A percentile compares a stretch with the other conserved stretches of the same genome.
These are phyloP conservation scores for Gynochthodes officinalis DNA, from an alignment of 257 asterid species.

Conservation along the genomic window DNA sequence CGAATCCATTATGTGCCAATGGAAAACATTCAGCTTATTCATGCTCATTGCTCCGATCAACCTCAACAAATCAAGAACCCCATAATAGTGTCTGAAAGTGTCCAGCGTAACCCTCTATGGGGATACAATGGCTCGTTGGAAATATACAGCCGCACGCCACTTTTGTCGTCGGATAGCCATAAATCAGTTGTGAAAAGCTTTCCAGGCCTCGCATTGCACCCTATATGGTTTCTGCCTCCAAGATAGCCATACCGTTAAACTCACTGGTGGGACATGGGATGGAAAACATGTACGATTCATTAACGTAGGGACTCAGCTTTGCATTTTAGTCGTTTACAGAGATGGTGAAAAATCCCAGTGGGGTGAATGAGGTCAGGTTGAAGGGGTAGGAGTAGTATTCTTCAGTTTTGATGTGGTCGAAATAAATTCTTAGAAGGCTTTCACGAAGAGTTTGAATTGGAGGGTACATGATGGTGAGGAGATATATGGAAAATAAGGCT, in stretches of 20 bases:
- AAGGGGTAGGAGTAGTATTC: conserved; percentile 53
- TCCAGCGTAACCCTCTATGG: conserved; percentile 77
- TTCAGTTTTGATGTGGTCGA: conserved; percentile 49
- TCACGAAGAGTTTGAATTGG: conserved; percentile 36
- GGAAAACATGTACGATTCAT: conserved; percentile 83
- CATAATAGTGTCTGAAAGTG: conserved; percentile 73
- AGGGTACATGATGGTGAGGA: conserved; percentile 48
- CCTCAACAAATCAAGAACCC: conserved; percentile 55
- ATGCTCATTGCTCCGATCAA: conserved; percentile 69
- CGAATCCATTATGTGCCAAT: conserved; percentile 94
- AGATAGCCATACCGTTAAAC: conserved; percentile 31
- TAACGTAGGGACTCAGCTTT: conserved; percentile 57
- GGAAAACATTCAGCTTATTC: conserved; percentile 90
- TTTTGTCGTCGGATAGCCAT: conserved; percentile 39
- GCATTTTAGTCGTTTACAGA: conserved; percentile 38
- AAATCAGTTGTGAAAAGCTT: conserved; percentile 77
- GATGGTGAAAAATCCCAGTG: conserved; percentile 40
- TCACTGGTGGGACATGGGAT: too few species aligned
- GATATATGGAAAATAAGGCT: conserved; percentile 45
- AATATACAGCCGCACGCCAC: conserved; percentile 55
- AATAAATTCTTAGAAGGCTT: too few species aligned
- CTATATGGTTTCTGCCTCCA: conserved; percentile 63
- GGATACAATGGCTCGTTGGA: conserved; percentile 59
- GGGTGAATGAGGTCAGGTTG: conserved; percentile 41
- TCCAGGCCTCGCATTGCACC: conserved; percentile 95